These are phyloP conservation scores for Monilinia polystroma DNA, from an alignment of 2,329 filamentous ascomycete genomes.

Conservation along the genomic window DNA sequence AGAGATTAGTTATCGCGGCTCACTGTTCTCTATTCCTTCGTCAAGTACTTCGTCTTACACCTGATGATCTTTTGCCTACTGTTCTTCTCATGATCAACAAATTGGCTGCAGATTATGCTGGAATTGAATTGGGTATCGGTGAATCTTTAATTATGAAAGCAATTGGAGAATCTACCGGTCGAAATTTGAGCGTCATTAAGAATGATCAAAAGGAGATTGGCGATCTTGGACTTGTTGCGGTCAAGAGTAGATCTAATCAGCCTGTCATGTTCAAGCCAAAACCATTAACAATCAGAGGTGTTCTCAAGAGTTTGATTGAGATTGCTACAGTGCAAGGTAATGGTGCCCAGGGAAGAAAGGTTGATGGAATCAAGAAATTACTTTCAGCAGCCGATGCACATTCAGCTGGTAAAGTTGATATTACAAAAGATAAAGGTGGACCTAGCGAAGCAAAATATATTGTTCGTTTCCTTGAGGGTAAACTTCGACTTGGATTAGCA, in stretches of 20 bases:
- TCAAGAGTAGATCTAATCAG: constrained; percentile 92
- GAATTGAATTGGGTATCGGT: constrained; percentile 96
- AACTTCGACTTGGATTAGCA: constrained; percentile 84
- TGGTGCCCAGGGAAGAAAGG: constrained; percentile 85
- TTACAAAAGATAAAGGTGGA: constrained; percentile 87
- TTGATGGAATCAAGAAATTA: constrained; percentile 93
- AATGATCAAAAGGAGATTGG: constrained; percentile 95
- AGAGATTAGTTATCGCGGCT: constrained; percentile 82
- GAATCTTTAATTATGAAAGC: constrained; percentile 99
- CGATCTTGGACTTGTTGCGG: constrained; percentile 88
- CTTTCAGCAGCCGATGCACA: constrained; percentile 84
- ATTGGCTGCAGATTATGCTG: constrained; percentile 91
- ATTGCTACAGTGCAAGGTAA: constrained; percentile 86
- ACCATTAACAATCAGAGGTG: constrained; percentile 78
- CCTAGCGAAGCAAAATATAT: constrained; percentile 94
- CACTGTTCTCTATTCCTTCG: constrained; percentile 88
- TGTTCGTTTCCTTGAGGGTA: constrained; percentile 90
- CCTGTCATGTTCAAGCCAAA: constrained; percentile 99
- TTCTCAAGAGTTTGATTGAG: constrained; percentile 82
- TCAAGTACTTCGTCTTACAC: constrained; percentile 90
- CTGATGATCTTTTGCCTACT: constrained; percentile 81
- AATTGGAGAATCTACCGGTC: constrained; percentile 89
- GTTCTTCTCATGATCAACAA: constrained; percentile 98
- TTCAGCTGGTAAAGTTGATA: constrained; percentile 76
- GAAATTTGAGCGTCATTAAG: constrained; percentile 86